Evolutionary conservation across 1,139 yeast species (phyloP), one percentile per base, ranked within the genome.

Genomic region (Candida mesenterica): DNA sequence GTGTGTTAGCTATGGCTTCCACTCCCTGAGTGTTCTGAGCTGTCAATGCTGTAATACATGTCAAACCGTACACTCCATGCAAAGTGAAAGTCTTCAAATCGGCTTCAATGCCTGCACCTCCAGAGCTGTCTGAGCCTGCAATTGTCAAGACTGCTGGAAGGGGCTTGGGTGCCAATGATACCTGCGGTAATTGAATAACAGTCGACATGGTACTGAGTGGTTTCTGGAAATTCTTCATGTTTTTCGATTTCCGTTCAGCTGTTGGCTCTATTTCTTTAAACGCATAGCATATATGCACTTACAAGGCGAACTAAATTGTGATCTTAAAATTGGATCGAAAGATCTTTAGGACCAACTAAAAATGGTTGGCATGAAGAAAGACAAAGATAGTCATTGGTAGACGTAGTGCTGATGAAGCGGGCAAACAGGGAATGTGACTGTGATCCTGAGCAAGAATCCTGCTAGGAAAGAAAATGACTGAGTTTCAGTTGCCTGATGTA

Each of bases 21-120:
- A 87, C 95, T 4, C 82, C 79, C 9, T 52, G 52, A 1, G 87
- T 81, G 55, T 89, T 88, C 53, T 89, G 96, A 3, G 92, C 90
- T 0, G 96, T 88, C 44, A 89, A 60, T 1, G 92, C 95, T 0
- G 89, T 74, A 28, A 86, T 79, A 54, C 92, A 82, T 1, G 95
- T 85, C 59, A 83, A 62, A 1, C 88, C 96, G 53, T 82, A 89
- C 32, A 88, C 89, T 15, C 77, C 74, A 52, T 86, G 90, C 3
- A 84, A 87, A 3, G 86, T 71, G 40, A 89, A 75, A 0, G 96
- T 83, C 59, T 89, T 89, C 35, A 89, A 57, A 56, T 89, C 97
- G 0, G 97, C 97, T 53, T 89, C 97, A 39, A 89, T 81, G 9
- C 97, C 97, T 1, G 97, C 97, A 4, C 97, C 97, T 2, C 97